These are phyloP conservation scores for Alloteropsis angusta DNA, from an alignment of 202 grass and related monocot genomes.

Conservation along the genomic window DNA sequence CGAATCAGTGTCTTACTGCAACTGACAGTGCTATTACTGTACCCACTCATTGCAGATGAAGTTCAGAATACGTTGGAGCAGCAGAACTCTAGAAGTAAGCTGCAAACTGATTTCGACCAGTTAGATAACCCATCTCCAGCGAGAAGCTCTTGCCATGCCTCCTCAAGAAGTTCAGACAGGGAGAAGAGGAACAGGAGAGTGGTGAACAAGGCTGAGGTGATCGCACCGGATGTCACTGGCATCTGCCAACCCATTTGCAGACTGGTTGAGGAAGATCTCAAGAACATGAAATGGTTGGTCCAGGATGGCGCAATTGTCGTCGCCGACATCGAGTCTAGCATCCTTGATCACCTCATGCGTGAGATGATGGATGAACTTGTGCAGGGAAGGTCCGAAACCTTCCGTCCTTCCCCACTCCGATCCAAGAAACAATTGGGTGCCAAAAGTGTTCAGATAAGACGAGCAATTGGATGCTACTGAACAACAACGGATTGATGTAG, in stretches of 20 bases:
- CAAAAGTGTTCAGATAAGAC: not conserved
- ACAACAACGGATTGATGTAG: not conserved
- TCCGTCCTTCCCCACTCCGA: not conserved
- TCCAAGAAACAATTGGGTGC: not conserved
- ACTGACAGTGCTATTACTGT: not conserved
- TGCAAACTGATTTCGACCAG: slow-evolving; percentile 14
- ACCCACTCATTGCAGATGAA: slow-evolving; percentile 26
- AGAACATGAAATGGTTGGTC: slow-evolving; percentile 23
- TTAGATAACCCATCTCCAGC: not conserved
- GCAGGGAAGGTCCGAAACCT: slow-evolving; percentile 21
- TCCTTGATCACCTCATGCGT: slow-evolving; percentile 45
- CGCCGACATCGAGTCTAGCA: slow-evolving; percentile 14
- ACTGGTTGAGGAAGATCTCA: slow-evolving; percentile 47
- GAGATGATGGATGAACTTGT: slow-evolving; percentile 44
- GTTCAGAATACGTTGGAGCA: not conserved
- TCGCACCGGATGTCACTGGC: not conserved
- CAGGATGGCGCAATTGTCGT: slow-evolving; percentile 22
- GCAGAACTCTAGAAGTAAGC: slow-evolving; percentile 36
- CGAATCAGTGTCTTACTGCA: not conserved
- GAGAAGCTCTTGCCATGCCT: not conserved
- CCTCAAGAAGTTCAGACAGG: not conserved
- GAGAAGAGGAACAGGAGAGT: slow-evolving; percentile 16
- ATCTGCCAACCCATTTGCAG: slow-evolving; percentile 31
- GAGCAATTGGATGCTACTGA: not conserved
- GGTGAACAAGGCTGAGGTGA: slow-evolving; percentile 1